Conservation (phyloP, 129 eudicot species). For the Scalesia atractyloides region DNA sequence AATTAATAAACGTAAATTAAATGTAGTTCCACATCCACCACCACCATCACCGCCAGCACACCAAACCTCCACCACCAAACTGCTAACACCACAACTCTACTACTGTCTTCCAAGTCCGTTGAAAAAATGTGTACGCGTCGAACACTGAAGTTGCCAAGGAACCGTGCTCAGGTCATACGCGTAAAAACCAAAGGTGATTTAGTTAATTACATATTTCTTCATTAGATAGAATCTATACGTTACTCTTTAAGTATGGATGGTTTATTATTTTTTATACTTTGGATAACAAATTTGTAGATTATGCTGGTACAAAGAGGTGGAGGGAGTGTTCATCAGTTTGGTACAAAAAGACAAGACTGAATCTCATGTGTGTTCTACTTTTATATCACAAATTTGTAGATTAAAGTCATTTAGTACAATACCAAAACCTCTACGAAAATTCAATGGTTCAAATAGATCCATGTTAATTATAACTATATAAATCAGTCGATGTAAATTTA, state of each 20-base stretch:
- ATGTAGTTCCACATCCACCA: no score
- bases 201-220: background rate
- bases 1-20: no score
- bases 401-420: no score
- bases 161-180: slow-evolving; percentile 3
- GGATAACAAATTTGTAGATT: slow-evolving; percentile 20
- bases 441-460: no score
- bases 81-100: no score
- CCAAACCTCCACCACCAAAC: no score
- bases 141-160: background rate
- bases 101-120: slow-evolving; percentile 2
- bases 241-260: no score
- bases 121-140: slow-evolving; percentile 8
- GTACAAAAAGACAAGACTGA: slow-evolving; percentile 33
- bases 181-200: slow-evolving; percentile 11
- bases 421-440: no score
- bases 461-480: no score
- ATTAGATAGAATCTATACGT: background rate
- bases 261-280: background rate
- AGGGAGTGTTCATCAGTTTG: slow-evolving; percentile 38
- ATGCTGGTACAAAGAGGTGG: slow-evolving; percentile 45
- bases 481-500: no score
- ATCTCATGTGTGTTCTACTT: slow-evolving; percentile 38
- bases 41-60: no score
- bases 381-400: slow-evolving; percentile 28